These are phyloP conservation scores for Diphasiastrum complanatum DNA, from an alignment of 83 land plant genomes.

Conservation along the genomic window DNA sequence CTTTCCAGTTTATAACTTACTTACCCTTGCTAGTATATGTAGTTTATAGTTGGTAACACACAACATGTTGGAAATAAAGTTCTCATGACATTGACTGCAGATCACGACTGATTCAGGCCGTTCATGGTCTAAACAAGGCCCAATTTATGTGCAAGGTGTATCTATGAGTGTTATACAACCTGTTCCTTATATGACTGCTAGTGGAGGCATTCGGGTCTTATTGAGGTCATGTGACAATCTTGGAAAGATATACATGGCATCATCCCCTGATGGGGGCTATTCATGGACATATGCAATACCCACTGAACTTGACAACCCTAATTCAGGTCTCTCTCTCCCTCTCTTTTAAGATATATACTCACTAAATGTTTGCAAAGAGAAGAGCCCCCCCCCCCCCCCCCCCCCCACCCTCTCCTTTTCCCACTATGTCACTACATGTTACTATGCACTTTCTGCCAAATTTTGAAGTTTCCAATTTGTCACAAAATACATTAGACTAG, in stretches of 20 bases:
- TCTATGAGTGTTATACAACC: conserved; percentile 87
- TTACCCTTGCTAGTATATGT: conserved; percentile 4
- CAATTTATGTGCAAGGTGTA: conserved; percentile 50
- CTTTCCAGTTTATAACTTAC: too few species aligned
- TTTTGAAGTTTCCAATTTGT: too few species aligned
- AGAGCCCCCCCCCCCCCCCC: too few species aligned
- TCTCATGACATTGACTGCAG: conserved; percentile 26
- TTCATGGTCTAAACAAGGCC: conserved; percentile 83
- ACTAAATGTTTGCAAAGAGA: too few species aligned
- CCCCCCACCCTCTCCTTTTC: too few species aligned
- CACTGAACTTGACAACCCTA: conserved; percentile 78
- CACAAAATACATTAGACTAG: too few species aligned
- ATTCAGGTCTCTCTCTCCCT: too few species aligned
- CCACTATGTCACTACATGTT: too few species aligned
- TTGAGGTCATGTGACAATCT: conserved; percentile 52
- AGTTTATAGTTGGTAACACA: background rate
- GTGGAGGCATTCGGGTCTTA: conserved; percentile 59
- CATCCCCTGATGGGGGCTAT: conserved; percentile 67
- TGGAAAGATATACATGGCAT: conserved; percentile 75
- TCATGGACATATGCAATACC: conserved; percentile 68
- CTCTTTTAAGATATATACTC: too few species aligned
- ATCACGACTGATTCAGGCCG: conserved; percentile 64
- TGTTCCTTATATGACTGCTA: conserved; percentile 62
- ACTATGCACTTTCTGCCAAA: too few species aligned
- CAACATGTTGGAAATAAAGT: background rate